These are phyloP conservation scores for Exophiala viscosa DNA, from an alignment of 2,329 filamentous ascomycete species.

Conservation along the genomic window DNA sequence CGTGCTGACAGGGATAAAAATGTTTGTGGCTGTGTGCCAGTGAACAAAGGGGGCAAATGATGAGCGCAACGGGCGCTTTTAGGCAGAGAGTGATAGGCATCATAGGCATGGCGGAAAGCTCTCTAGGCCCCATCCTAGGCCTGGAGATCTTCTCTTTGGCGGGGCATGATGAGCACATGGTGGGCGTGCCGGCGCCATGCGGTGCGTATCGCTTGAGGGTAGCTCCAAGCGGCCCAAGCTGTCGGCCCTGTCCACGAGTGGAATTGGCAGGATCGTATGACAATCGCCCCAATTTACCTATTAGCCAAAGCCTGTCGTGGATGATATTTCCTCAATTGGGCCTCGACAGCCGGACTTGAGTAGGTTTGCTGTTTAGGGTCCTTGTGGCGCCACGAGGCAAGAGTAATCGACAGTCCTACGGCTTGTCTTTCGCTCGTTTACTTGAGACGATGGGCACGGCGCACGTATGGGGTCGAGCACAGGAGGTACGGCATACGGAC, in stretches of 20 bases:
- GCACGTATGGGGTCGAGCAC: neutral
- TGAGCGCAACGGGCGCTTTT: neutral
- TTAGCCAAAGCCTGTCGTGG: neutral
- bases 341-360: constrained; percentile 1
- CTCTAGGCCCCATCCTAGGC: neutral
- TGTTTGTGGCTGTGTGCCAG: neutral
- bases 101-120: constrained; percentile 3
- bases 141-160: constrained; percentile 6
- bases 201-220: neutral
- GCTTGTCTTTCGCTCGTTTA: neutral
- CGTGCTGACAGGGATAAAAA: neutral
- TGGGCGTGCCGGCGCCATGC: constrained; percentile 6
- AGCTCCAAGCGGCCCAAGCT: neutral
- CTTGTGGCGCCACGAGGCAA: constrained; percentile 8
- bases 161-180: constrained; percentile 9
- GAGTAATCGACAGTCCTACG: neutral
- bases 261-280: too few relatives aligned
- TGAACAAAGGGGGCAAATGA: constrained; percentile 1
- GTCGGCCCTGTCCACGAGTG: too few relatives aligned
- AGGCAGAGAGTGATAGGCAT: constrained; percentile 1
- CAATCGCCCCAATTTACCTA: too few relatives aligned
- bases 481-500: neutral
- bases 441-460: constrained; percentile 1
- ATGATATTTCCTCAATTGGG: neutral
- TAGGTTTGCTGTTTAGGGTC: neutral